Evolutionary conservation across 179 eudicot genomes (phyloP).

Genomic region (Spinacia oleracea): DNA sequence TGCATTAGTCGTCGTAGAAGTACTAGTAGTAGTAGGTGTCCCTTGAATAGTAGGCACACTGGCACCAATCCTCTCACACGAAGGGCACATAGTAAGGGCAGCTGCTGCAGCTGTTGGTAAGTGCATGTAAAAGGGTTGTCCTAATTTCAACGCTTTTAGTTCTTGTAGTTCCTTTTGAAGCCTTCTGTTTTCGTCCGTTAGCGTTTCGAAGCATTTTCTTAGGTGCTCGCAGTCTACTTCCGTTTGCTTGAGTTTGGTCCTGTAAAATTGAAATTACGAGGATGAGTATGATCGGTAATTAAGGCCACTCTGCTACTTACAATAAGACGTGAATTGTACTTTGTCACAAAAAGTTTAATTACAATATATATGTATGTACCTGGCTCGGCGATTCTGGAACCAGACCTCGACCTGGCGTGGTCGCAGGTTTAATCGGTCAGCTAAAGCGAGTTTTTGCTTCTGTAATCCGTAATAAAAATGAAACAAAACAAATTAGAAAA

Average conservation of each 20-base stretch:
- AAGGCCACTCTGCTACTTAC: constrained; percentile 1
- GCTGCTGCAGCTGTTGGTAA: constrained; percentile 45
- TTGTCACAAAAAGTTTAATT: too few species aligned
- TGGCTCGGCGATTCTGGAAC: constrained; percentile 49
- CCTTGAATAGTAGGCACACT: constrained; percentile 7
- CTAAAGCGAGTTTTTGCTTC: constrained; percentile 49
- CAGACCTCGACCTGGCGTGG: constrained; percentile 51
- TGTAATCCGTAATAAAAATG: constrained; percentile 27
- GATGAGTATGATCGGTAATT: background rate
- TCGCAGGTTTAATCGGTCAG: constrained; percentile 37
- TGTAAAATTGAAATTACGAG: background rate
- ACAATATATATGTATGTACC: too few species aligned
- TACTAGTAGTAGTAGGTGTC: background rate
- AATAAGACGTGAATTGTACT: too few species aligned
- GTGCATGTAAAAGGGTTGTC: constrained; percentile 44
- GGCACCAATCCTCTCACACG: constrained; percentile 40
- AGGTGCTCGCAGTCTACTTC: constrained; percentile 46
- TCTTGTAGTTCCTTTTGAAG: constrained; percentile 46
- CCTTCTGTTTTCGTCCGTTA: constrained; percentile 46
- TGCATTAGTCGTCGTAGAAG: too few species aligned
- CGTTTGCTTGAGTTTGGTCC: constrained; percentile 51
- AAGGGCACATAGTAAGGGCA: constrained; percentile 48
- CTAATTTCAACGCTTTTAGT: constrained; percentile 31
- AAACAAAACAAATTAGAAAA: background rate
- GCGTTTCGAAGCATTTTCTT: constrained; percentile 42